Evolutionary conservation across 192 early-diverging fungal genomes (phyloP), one percentile per base, ranked within the genome.

Genomic region (Coemansia umbellata): DNA sequence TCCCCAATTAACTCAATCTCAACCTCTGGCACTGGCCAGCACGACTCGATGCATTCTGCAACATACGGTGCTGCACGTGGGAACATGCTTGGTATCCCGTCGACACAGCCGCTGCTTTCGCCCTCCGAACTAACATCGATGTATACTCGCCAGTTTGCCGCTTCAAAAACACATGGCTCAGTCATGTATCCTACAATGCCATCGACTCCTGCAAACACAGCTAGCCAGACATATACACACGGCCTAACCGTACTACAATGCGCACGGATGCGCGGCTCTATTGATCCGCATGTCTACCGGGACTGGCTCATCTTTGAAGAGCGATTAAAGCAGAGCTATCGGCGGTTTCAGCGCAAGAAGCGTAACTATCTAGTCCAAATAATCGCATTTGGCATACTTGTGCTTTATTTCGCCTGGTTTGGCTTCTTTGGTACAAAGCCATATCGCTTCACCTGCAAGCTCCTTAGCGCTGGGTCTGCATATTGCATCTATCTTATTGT

Each of bases 241-340:
- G 78, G 78, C 18, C 60, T 63, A 31, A 66, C 57, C 0, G 60
- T 75, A 31, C 56, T 66, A 17, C 71, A 67, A 50, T 66, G 59
- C 36, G 71, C 65, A 3, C 58, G 66, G 36, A 58, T 53, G 49
- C 59, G 57, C 5, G 72, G 40, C 2, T 68, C 67, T 5, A 63
- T 71, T 14, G 67, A 75, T 43, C 78, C 67, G 22, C 75, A 74
- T 32, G 66, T 78, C 37, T 91, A 83, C 61, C 78, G 85, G 49
- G 89, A 91, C 74, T 80, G 87, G 42, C 79, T 89, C 30, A 85
- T 89, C 35, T 91, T 91, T 63, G 89, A 91, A 49, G 89, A 91
- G 62, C 71, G 89, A 32, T 73, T 91, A 22, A 84, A 85, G 51
- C 80, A 85, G 57, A 91, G 87, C 69, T 78, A 87, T 67, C 68